phyloP scores from a whole-genome alignment of 306 rosid species.

The Arachis hypogaea region DNA sequence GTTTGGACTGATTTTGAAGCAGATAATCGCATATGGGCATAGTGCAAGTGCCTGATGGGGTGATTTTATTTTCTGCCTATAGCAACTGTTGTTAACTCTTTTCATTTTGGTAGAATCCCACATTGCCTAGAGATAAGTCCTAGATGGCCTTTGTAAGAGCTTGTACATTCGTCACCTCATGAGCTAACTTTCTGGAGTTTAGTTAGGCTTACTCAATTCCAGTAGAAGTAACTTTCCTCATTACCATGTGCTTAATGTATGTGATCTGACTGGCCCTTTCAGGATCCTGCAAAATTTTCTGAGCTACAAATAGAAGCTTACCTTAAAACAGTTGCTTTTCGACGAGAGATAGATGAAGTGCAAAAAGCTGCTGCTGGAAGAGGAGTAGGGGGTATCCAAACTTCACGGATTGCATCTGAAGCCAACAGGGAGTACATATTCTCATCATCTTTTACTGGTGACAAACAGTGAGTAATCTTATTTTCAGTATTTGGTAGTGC shows the following conservation, averaged over 20 bases:
- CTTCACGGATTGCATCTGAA: slow-evolving; percentile 93
- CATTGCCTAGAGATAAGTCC: too few species aligned
- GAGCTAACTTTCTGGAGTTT: too few species aligned
- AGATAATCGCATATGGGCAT: slow-evolving; percentile 17
- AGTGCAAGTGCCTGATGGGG: slow-evolving; percentile 1
- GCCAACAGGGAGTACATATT: slow-evolving; percentile 90
- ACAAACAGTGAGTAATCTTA: slow-evolving; percentile 71
- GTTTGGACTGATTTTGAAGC: slow-evolving; percentile 16
- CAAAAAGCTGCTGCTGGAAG: slow-evolving; percentile 88
- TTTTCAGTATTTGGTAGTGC: slow-evolving; percentile 18
- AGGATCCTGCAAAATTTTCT: slow-evolving; percentile 92
- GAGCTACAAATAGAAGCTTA: slow-evolving; percentile 96
- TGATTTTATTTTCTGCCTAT: slow-evolving; percentile 26
- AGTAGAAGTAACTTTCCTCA: not conserved
- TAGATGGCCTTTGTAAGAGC: too few species aligned
- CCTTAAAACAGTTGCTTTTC: slow-evolving; percentile 96
- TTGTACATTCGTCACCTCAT: too few species aligned
- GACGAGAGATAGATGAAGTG: slow-evolving; percentile 89
- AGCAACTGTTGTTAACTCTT: slow-evolving; percentile 1
- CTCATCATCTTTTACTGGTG: slow-evolving; percentile 90
- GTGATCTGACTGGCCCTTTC: slow-evolving; percentile 45
- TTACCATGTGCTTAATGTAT: slow-evolving; percentile 14
- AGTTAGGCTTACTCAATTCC: too few species aligned
- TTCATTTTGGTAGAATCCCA: not conserved
- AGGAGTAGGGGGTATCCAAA: slow-evolving; percentile 82